Base-by-base conservation (phyloP, 805 yeast species). In the Kuraishia cidri region DNA sequence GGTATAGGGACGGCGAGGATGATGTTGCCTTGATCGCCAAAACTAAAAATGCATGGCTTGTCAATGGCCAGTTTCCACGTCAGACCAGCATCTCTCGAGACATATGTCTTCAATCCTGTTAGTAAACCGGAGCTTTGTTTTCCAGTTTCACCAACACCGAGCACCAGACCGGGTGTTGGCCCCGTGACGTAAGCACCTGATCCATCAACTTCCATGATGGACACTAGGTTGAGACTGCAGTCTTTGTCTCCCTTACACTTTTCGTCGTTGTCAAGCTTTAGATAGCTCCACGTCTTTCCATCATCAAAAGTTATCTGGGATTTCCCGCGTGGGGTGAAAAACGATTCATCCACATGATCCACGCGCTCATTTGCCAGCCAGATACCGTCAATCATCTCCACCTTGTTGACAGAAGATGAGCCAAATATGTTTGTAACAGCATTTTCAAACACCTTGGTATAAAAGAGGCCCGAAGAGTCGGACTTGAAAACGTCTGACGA, bases 11-110 rank as follows among this genome's bases (percentile, higher is more conserved):
- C 52, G 1, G 84, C 83, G 4, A 79, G 53, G 13, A 82, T 67
- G 6, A 82, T 47, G 40, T 80, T 77, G 12, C 92, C 94, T 36
- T 67, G 73, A 49, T 82, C 88, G 30, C 87, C 90, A 51, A 72
- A 69, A 3, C 70, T 66, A 36, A 66, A 69, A 4, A 60, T 30
- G 32, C 72, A 66, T 2, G 81, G 70, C 31, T 69, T 74, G n/a
- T 67, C 64, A n/a, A 76, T 44, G 3, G 75, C 66, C 33, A 55
- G 45, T 13, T 54, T 48, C 92, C 92, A 83, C 2, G 75, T 54
- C 11, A 58, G 44, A 26, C 92, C 92, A 26, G 84, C 84, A 53
- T 82, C 81, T 29, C 74, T 56, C 0, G 90, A 78, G 5, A 80
- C 49, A 49, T 60, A 83, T 2, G 85, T 70, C 32, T 58, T 57